phyloP scores from a whole-genome alignment of 2,329 filamentous ascomycete genomes.

The Ceratocystis ficicola region DNA sequence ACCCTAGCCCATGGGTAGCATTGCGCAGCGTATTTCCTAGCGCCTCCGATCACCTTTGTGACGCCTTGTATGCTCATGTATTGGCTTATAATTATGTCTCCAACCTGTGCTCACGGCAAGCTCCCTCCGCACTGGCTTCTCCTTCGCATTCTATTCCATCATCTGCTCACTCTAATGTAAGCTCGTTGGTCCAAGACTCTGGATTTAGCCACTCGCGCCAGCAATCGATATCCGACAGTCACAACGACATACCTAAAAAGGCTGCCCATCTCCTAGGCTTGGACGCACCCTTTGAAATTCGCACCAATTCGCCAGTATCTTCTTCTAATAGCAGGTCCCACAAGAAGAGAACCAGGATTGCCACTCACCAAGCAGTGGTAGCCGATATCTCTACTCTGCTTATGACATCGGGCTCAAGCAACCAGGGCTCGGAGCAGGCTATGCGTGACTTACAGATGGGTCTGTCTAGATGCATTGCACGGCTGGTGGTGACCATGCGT shows the following conservation, averaged over 20 bases:
- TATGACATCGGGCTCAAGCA: conserved; percentile 24
- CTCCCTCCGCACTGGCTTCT: not conserved
- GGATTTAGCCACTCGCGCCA: conserved; percentile 23
- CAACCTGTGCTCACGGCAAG: conserved; percentile 25
- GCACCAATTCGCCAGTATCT: conserved; percentile 24
- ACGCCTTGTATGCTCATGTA: conserved; percentile 47
- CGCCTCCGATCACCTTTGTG: conserved; percentile 44
- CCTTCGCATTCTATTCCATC: conserved; percentile 9
- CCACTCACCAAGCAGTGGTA: not conserved
- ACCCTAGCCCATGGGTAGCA: conserved; percentile 31
- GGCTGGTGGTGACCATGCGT: conserved; percentile 39
- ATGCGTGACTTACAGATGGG: conserved; percentile 39
- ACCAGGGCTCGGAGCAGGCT: conserved; percentile 29
- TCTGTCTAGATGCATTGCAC: conserved; percentile 39
- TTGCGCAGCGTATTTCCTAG: conserved; percentile 42
- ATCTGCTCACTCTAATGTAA: conserved; percentile 23
- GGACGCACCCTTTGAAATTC: conserved; percentile 24
- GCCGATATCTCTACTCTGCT: not conserved
- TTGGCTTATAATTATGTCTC: conserved; percentile 47
- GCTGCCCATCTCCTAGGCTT: conserved; percentile 42
- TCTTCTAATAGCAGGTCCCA: conserved; percentile 2
- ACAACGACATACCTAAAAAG: conserved; percentile 38
- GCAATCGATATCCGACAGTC: conserved; percentile 16
- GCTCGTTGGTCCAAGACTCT: conserved; percentile 3
- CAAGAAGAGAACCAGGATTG: not conserved